Evolutionary conservation across 2,329 filamentous ascomycete genomes (phyloP), one percentile per base, ranked within the genome.

Genomic region (Diaporthe capsici): DNA sequence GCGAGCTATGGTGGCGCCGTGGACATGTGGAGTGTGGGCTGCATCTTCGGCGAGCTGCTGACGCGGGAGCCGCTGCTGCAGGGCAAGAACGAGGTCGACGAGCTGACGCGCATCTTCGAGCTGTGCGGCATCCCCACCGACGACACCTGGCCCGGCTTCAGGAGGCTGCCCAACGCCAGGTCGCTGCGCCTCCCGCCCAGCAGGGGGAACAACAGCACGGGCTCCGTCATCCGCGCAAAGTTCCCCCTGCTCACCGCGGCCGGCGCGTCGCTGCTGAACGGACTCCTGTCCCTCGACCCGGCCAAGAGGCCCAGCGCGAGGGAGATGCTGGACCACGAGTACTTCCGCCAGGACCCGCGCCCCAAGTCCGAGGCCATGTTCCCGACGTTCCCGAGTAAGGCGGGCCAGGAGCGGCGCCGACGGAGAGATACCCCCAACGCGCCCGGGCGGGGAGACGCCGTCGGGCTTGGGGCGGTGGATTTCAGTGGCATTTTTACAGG

Each of bases 1-100:
- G 90, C 90, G 49, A 89, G 88, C 22, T 99, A 99, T 85, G 92
- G 90, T 76, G 86, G 89, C 1, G 91, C 94, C 76, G 89, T 98
- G 80, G 97, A 98, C 85, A 94, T 98, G 90, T 99, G 97, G 97
- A 97, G 94, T 84, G 87, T 98, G 4, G 97, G 97, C 17, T 98
- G 97, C 85, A 95, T 99, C 81, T 98, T 99, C 82, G 96, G 93
- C 77, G 97, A 99, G 86, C 90, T 99, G 4, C 88, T 98, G 28
- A 93, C 92, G 49, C 94, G 95, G 77, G 93, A 96, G 77, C 95
- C 96, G 0, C 84, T 98, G 2, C 88, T 99, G 0, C 95, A 95
- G 80, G 96, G 96, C 68, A 94, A 92, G 81, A 98, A 98, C 84
- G 97, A 99, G 85, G 95, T 98, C 74, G 95, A 98, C 81, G 93